Conservation (phyloP, 768 basidiomycete species). For the Leccinum imitatum region DNA sequence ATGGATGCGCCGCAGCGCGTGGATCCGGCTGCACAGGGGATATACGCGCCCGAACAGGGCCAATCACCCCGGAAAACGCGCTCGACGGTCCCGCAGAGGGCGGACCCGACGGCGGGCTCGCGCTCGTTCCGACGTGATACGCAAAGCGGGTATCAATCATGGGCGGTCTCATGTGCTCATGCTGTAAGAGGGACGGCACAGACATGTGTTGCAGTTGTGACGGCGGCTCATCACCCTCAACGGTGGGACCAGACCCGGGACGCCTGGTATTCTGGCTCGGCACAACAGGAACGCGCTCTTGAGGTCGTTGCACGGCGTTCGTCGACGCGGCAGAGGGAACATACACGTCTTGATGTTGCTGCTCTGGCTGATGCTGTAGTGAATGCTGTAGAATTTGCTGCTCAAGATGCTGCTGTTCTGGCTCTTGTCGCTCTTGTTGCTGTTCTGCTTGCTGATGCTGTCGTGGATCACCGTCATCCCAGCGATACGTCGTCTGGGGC, state of each 20-base stretch:
- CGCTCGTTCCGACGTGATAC: conserved; percentile 29
- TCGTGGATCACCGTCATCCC: conserved; percentile 39
- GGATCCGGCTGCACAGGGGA: conserved; percentile 26
- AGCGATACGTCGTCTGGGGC: conserved; percentile 42
- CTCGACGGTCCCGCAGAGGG: conserved; percentile 26
- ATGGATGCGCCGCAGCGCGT: conserved; percentile 28
- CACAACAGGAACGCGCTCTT: conserved; percentile 32
- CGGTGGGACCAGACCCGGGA: conserved; percentile 18
- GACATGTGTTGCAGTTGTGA: conserved; percentile 27
- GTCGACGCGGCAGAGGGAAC: conserved; percentile 16
- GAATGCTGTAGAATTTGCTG: conserved; percentile 41
- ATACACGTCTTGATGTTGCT: conserved; percentile 25
- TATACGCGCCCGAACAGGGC: conserved; percentile 27
- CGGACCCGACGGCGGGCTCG: conserved; percentile 33
- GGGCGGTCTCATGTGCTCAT: conserved; percentile 35
- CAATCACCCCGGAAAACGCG: conserved; percentile 16
- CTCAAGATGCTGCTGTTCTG: conserved; percentile 35
- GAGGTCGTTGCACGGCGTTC: conserved; percentile 16
- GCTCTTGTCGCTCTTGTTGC: conserved; percentile 29
- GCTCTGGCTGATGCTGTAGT: conserved; percentile 37
- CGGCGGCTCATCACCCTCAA: conserved; percentile 26
- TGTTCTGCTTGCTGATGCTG: conserved; percentile 1
- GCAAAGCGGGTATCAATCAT: conserved; percentile 33
- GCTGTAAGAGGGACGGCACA: conserved; percentile 17
- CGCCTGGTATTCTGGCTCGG: conserved; percentile 29